These are phyloP conservation scores for Scytalidium sp. DNA, from an alignment of 2,329 filamentous ascomycete species.

Conservation along the genomic window DNA sequence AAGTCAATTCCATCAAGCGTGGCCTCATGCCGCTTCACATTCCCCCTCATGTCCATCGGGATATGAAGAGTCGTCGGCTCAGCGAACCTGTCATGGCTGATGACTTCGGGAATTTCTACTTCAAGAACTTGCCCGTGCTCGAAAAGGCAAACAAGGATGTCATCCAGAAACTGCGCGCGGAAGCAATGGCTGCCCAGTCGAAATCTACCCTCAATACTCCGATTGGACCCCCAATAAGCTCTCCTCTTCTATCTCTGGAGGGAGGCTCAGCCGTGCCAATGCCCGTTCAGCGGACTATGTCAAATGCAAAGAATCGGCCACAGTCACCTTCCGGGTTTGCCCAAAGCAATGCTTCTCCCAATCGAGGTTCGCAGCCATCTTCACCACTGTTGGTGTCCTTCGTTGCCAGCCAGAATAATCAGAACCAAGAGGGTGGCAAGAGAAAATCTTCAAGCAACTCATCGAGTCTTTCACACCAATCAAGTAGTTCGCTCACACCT, in stretches of 20 bases:
- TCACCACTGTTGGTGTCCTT: conserved; percentile 97
- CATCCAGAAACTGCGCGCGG: conserved; percentile 90
- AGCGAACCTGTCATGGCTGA: conserved; percentile 88
- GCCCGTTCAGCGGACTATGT: conserved; percentile 77
- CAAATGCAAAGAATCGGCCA: conserved; percentile 81
- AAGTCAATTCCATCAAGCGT: conserved; percentile 84
- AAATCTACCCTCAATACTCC: conserved; percentile 36
- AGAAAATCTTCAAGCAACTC: conserved; percentile 91
- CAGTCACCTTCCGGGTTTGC: conserved; percentile 80
- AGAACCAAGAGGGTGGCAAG: conserved; percentile 49
- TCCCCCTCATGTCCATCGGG: conserved; percentile 85
- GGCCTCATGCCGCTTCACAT: conserved; percentile 95
- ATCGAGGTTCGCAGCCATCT: conserved; percentile 76
- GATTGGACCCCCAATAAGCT: conserved; percentile 31
- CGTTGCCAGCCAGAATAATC: conserved; percentile 76
- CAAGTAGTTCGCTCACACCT: conserved; percentile 66
- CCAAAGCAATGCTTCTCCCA: conserved; percentile 83
- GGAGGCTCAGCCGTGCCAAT: conserved; percentile 80
- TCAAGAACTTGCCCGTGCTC: conserved; percentile 94
- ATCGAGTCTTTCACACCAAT: conserved; percentile 78
- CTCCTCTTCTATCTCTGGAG: conserved; percentile 70
- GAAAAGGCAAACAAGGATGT: conserved; percentile 99
- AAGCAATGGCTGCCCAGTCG: conserved; percentile 71
- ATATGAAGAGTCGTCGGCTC: conserved; percentile 79
- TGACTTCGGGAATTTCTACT: conserved; percentile 94